Conservation (phyloP, 1,284 basidiomycete genomes). For the Pseudomicrostroma phylloplanum region DNA sequence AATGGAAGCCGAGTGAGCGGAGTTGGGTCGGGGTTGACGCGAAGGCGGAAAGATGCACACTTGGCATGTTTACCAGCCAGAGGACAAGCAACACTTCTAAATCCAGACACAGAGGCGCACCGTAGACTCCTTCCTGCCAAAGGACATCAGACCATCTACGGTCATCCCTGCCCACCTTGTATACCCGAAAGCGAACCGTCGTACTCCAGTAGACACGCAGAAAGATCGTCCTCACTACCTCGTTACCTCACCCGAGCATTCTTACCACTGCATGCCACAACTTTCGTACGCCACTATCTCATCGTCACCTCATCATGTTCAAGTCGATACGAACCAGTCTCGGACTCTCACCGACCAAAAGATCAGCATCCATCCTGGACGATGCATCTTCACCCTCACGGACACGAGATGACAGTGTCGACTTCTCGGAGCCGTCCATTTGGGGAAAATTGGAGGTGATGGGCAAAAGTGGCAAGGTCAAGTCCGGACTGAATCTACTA, state of each 20-base stretch:
- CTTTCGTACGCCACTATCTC: neutral
- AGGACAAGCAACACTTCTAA: no score
- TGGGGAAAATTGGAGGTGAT: neutral
- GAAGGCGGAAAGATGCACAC: no score
- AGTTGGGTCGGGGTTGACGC: no score
- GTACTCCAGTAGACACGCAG: no score
- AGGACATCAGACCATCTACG: no score
- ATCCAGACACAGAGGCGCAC: no score
- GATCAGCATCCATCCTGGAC: neutral
- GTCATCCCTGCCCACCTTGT: no score
- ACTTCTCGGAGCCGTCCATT: neutral
- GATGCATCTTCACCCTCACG: neutral
- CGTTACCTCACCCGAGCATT: constrained; percentile 8
- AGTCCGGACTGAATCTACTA: neutral
- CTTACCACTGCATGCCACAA: neutral
- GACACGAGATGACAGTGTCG: neutral
- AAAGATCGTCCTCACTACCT: constrained; percentile 11
- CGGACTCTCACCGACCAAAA: neutral
- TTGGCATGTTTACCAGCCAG: no score
- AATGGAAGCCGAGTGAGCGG: no score
- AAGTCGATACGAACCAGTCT: neutral
- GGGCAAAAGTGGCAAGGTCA: neutral
- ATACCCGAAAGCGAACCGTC: no score
- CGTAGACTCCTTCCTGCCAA: no score
- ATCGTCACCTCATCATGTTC: neutral